These are phyloP conservation scores for Sclerotinia nivalis DNA, from an alignment of 2,329 filamentous ascomycete genomes.

Conservation along the genomic window DNA sequence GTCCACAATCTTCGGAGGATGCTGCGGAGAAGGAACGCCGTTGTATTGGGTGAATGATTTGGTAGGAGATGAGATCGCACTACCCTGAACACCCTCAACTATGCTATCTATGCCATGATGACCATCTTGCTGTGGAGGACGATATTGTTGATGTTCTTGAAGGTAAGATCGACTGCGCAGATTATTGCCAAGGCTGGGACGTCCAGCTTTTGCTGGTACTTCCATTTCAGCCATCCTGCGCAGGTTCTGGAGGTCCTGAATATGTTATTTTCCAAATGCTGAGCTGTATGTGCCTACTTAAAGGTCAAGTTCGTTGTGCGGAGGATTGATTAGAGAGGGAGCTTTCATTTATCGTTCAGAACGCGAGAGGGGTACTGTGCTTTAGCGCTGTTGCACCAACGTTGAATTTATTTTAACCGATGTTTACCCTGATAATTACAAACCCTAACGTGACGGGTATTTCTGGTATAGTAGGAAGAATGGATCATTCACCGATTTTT, in stretches of 20 bases:
- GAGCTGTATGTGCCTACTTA: not conserved
- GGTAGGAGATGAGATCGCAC: conserved; percentile 44
- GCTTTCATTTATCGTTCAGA: not conserved
- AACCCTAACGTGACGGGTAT: too few species aligned
- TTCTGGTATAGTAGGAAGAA: too few species aligned
- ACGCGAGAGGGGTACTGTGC: not conserved
- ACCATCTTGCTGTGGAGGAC: conserved; percentile 54
- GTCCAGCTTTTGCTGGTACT: conserved; percentile 28
- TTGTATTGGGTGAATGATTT: conserved; percentile 54
- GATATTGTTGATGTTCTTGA: conserved; percentile 64
- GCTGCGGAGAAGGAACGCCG: conserved; percentile 59
- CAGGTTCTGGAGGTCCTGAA: not conserved
- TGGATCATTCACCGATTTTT: too few species aligned
- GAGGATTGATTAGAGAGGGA: not conserved
- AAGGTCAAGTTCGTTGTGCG: not conserved
- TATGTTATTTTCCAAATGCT: not conserved
- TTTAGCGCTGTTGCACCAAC: not conserved
- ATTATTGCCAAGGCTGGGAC: conserved; percentile 37
- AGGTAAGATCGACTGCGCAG: conserved; percentile 64
- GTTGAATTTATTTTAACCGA: not conserved
- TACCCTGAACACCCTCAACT: conserved; percentile 54
- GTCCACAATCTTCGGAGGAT: conserved; percentile 61
- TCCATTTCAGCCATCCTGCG: conserved; percentile 16
- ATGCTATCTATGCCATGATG: conserved; percentile 65
- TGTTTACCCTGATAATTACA: not conserved